Evolutionary conservation across 2,329 filamentous ascomycete genomes (phyloP).

Genomic region (Epichloe typhina): DNA sequence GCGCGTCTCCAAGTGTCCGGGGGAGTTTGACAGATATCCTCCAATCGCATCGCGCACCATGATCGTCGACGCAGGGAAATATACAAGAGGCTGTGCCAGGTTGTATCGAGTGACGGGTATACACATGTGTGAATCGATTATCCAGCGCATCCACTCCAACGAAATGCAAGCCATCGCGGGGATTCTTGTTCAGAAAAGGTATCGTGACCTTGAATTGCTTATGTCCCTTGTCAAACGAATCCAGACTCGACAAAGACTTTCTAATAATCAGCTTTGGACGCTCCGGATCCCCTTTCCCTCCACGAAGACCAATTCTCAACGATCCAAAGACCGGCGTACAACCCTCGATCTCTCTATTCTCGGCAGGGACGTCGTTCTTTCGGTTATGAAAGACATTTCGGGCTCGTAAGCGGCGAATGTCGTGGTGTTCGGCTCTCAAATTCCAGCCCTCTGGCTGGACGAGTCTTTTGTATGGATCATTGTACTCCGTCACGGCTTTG

Average conservation of each 20-base stretch:
- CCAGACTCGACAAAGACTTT: constrained; percentile 24
- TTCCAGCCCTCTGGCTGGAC: constrained; percentile 47
- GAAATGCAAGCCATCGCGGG: constrained; percentile 83
- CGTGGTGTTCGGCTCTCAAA: constrained; percentile 61
- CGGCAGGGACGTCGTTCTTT: constrained; percentile 39
- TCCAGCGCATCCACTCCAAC: constrained; percentile 73
- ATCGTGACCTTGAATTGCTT: constrained; percentile 43
- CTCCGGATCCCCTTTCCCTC: constrained; percentile 24
- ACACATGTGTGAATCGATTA: constrained; percentile 76
- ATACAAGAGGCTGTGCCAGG: constrained; percentile 72
- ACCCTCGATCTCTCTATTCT: constrained; percentile 40
- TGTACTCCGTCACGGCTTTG: constrained; percentile 31
- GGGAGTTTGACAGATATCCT: constrained; percentile 78
- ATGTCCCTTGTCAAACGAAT: constrained; percentile 24
- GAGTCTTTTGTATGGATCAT: constrained; percentile 57
- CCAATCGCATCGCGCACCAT: constrained; percentile 70
- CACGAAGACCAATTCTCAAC: constrained; percentile 30
- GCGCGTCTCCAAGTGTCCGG: constrained; percentile 69
- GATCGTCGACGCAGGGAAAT: constrained; percentile 93
- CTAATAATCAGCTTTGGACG: constrained; percentile 31
- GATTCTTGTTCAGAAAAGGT: constrained; percentile 62
- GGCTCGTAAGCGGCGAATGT: constrained; percentile 56
- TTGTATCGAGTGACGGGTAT: constrained; percentile 69
- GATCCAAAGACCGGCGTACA: constrained; percentile 44
- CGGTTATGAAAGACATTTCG: constrained; percentile 37